phyloP scores from a whole-genome alignment of 176 grass and related monocot genomes.

The Aegilops speltoides region DNA sequence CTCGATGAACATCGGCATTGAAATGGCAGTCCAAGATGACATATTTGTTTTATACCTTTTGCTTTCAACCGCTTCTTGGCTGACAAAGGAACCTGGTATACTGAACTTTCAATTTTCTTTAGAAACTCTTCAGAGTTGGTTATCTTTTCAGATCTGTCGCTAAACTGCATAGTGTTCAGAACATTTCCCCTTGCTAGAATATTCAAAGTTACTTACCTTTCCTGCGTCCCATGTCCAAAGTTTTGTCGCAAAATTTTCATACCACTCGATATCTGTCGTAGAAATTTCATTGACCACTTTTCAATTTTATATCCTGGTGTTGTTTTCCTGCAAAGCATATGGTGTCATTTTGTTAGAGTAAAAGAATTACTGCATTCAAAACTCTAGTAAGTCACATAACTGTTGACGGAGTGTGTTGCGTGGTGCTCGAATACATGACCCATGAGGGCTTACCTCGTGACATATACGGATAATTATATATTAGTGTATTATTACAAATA shows the following conservation, averaged over 20 bases:
- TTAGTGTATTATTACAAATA: not conserved
- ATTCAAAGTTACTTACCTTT: not conserved
- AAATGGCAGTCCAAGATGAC: constrained; percentile 4
- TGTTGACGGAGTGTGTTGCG: not conserved
- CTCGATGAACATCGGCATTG: not conserved
- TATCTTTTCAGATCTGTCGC: not conserved
- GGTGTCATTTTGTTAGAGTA: not conserved
- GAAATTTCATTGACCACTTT: constrained; percentile 3
- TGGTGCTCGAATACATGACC: not conserved
- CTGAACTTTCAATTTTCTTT: not conserved
- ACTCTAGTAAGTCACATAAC: not conserved
- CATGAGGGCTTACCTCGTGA: not conserved
- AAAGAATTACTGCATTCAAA: not conserved
- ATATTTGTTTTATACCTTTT: not conserved
- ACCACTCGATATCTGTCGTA: not conserved
- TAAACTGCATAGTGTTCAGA: not conserved
- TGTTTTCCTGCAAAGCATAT: not conserved
- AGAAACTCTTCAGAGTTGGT: not conserved
- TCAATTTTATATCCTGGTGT: not conserved
- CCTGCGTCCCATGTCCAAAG: not conserved
- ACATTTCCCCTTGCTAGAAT: not conserved
- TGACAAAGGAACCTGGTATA: not conserved
- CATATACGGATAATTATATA: not conserved
- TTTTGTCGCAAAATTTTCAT: not conserved
- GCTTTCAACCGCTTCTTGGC: not conserved